Evolutionary conservation across 768 basidiomycete species (phyloP), one percentile per base, ranked within the genome.

Genomic region (Rhodosporidiobolus sp.): DNA sequence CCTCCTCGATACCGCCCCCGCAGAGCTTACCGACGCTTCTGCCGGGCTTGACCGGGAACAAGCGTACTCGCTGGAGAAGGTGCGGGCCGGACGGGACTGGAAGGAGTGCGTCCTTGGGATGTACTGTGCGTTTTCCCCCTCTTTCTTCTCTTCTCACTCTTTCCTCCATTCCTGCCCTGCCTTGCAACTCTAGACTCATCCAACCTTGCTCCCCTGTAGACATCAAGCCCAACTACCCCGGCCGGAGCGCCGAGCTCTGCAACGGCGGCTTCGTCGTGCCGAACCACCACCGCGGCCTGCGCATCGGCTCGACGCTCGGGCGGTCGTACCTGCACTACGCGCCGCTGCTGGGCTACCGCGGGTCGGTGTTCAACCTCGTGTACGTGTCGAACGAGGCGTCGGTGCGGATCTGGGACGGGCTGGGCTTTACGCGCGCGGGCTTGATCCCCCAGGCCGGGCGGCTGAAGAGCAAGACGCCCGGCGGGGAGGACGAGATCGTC

Each of bases 251-350:
- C 5, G 67, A 75, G 52, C 70, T 69, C 71, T 92, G 91, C 82
- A 96, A 95, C 77, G 92, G 86, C 8, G 94, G 94, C 5, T 96
- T 96, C 81, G 83, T 95, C 56, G 78, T 94, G 12, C 86, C 89
- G 30, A 84, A 86, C 10, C 77, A 77, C 0, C 86, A 88, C 45
- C 85, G 91, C 34, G 87, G 87, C 4, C 81, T 83, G 48, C 88
- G 89, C 43, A 87, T 89, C 77, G 94, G 93, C 26, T 81, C 82
- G 53, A 83, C 86, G 12, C 86, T 97, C 49, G 92, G 90, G 6
- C 85, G 84, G 70, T 90, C 90, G 5, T 96, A 87, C 81, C 82
- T 94, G 28, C 82, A 89, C 79, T 92, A 91, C 77, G 94, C 87
- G 3, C 94, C 92, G 0, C 83, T 82, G 49, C 82, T 94, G 32